Base-by-base conservation (phyloP, 345 rosid species). In the Carallia pectinifolia region DNA sequence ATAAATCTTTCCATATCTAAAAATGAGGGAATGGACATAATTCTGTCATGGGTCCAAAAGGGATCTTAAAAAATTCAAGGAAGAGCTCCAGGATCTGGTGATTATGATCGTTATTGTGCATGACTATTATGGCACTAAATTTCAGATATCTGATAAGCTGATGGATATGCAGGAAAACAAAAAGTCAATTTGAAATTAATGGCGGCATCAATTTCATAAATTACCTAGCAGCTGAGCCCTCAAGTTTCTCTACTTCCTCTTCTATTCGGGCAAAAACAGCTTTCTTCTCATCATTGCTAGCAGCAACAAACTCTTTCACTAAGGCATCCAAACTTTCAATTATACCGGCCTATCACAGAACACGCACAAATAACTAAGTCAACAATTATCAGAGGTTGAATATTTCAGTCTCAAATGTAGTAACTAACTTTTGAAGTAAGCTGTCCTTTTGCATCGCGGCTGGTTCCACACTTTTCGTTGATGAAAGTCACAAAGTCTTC, bases 401-500 rank as follows among this genome's bases (percentile, higher is more conserved):
- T 36, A 68, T 55, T 4, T 56, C 69, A 55, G 6, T 2, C 2
- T 62, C 52, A 1, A 17, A 47, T 53, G 19, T 36, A 8, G 31
- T 12, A 53, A 73, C 80, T 71, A 65, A 88, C 99, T 74, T 86
- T 86, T 66, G 89, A 85, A 56, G 97, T 92, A 61, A 90, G 90
- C 67, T 87, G 88, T 67, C 99, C 99, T 70, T 92, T 88, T 61
- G 70, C 90, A 82, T 92, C 97, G 30, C 99, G 91, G 73, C 90
- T 89, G 48, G 96, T 87, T 61, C 96, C 93, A 79, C 74, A 71
- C 76, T 86, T 95, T 66, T 88, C 98, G 58, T 96, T 96, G 71
- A 96, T 86, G 82, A 92, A 90, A 78, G 52, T 79, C 29, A 92
- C 98, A 73, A 96, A 92, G 80, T 90, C 97, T 37, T 88, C 98